These are phyloP conservation scores for Beta corolliflora DNA, from an alignment of 179 eudicot species.

Conservation along the genomic window DNA sequence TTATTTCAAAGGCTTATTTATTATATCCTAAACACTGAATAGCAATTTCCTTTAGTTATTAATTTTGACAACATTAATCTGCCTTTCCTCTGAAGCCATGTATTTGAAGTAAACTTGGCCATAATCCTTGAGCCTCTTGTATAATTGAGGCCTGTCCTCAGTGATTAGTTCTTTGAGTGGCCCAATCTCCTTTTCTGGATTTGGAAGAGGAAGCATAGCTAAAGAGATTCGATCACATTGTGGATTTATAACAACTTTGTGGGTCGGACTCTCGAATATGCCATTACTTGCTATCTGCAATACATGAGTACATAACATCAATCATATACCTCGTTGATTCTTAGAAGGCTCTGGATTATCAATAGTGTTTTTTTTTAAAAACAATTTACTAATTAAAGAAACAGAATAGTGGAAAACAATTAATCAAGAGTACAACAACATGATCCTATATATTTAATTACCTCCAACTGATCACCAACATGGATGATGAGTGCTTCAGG, in stretches of 20 bases:
- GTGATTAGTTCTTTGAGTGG: constrained; percentile 38
- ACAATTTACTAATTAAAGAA: no score
- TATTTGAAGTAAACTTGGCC: constrained; percentile 20
- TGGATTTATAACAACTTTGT: constrained; percentile 47
- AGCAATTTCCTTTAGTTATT: background rate
- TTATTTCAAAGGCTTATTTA: no score
- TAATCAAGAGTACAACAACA: no score
- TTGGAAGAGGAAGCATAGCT: constrained; percentile 43
- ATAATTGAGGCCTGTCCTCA: constrained; percentile 35
- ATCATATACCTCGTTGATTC: no score
- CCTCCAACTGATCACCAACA: constrained; percentile 66
- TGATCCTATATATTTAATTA: background rate
- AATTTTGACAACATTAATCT: constrained; percentile 19
- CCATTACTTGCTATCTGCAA: constrained; percentile 55
- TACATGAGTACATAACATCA: background rate
- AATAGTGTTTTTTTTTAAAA: no score
- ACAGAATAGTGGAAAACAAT: no score
- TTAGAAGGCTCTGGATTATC: no score
- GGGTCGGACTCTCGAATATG: constrained; percentile 47
- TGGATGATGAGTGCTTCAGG: constrained; percentile 53
- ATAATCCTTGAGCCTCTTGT: constrained; percentile 39
- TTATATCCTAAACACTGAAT: no score
- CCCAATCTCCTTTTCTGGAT: constrained; percentile 44
- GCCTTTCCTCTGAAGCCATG: constrained; percentile 18
- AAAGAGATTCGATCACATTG: constrained; percentile 45